Evolutionary conservation across 2,329 filamentous ascomycete species (phyloP), one percentile per base, ranked within the genome.

Genomic region (Aspergillus quadrilineatus): DNA sequence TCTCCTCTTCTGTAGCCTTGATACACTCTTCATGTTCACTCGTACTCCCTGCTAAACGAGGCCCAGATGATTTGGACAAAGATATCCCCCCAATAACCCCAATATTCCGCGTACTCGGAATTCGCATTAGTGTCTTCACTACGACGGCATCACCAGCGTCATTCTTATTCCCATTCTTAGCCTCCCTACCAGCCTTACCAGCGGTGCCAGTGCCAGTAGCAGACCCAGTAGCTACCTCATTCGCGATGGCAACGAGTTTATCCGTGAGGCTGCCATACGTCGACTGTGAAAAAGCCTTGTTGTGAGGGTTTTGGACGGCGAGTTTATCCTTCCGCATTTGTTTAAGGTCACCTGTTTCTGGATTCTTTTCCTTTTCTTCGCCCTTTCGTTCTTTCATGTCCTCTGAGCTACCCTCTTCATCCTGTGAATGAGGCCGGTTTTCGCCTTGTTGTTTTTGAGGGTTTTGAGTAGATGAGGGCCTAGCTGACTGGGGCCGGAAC

Each of bases 21-120:
- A 3, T 22, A 22, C 22, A 22, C 22, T 22, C 3, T 22, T 22
- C 3, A 22, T 12, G 37, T 15, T 22, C 39, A 4, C 36, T 44
- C 36, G 4, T 29, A 9, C 46, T 32, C 9, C 32, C 28, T 14
- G 34, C 7, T 14, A 37, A 37, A 12, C 34, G 34, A 37, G n/a
- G 30, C 37, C 7, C 17, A 3, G 10, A 15, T n/a, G 43, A 45
- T n/a, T n/a, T 5, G 3, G 7, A 6, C n/a, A 34, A 6, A 34
- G 44, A 22, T 15, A 52, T 6, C 32, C 90, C 82, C 4, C 92
- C 92, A 41, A 97, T 70, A 30, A 99, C 78, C 0, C 87, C 90
- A 15, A 87, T 85, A 72, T 97, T 97, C 60, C 94, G 81, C 39
- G 93, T 97, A 71, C 90, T 95, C 0, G 94, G 94, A 60, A 99